Evolutionary conservation across 192 early-diverging fungal genomes (phyloP).

Genomic region (Coemansia sp.): DNA sequence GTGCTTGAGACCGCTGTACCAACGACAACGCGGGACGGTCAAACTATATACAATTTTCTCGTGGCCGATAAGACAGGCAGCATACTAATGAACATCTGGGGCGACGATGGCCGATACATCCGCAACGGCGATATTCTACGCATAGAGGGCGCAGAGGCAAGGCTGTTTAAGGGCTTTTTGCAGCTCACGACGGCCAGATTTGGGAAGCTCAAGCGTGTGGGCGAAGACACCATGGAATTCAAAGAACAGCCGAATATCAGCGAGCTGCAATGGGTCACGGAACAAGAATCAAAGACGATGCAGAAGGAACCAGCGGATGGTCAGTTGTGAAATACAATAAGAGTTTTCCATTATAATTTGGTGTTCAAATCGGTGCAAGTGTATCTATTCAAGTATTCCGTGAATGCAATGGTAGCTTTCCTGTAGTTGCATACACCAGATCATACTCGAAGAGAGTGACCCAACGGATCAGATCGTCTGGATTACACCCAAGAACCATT

Average conservation of each 20-base stretch:
- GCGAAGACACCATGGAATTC: constrained; percentile 56
- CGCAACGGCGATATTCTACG: constrained; percentile 63
- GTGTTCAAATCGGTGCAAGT: too few relatives aligned
- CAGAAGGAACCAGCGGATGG: constrained; percentile 1
- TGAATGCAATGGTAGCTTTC: neutral
- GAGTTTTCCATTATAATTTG: neutral
- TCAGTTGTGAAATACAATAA: neutral
- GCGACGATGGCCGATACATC: constrained; percentile 53
- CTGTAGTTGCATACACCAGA: neutral
- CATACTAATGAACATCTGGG: constrained; percentile 62
- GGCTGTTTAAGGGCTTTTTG: constrained; percentile 57
- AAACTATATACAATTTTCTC: constrained; percentile 59
- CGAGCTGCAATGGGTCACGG: constrained; percentile 51
- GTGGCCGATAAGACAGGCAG: constrained; percentile 62
- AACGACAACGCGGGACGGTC: constrained; percentile 52
- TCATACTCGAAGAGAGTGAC: constrained; percentile 9
- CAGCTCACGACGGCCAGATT: constrained; percentile 55
- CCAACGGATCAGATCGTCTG: constrained; percentile 7
- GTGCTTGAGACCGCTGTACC: constrained; percentile 61
- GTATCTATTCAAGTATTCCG: neutral
- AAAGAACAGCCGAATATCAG: constrained; percentile 52
- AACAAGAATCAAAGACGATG: constrained; percentile 36
- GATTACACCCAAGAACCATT: constrained; percentile 28
- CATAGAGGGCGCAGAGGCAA: constrained; percentile 55
- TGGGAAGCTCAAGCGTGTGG: constrained; percentile 60